phyloP scores from a whole-genome alignment of 768 basidiomycete genomes.

The Obba rivulosa region DNA sequence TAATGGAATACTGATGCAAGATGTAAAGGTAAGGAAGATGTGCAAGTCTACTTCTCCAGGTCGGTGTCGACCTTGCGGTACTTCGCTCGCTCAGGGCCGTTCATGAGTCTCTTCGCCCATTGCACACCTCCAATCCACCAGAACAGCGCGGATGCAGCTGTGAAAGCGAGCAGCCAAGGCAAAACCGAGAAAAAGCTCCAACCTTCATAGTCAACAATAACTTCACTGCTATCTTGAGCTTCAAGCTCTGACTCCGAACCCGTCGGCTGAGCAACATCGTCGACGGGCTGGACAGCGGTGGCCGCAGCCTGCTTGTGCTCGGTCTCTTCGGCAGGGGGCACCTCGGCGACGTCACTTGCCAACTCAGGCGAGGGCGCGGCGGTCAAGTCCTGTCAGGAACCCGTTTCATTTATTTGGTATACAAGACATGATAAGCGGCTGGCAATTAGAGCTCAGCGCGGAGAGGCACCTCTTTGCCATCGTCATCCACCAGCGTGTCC shows the following conservation, averaged over 20 bases:
- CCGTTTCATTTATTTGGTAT: conserved; percentile 22
- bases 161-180: conserved; percentile 34
- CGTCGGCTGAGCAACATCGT: conserved; percentile 13
- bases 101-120: conserved; percentile 37
- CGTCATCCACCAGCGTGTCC: conserved; percentile 48
- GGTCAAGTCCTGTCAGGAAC: conserved; percentile 13
- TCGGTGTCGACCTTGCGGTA: conserved; percentile 13
- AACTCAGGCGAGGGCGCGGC: too few relatives aligned
- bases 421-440: conserved; percentile 15
- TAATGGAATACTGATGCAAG: not conserved
- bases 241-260: not conserved
- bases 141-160: conserved; percentile 39
- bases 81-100: conserved; percentile 16
- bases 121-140: conserved; percentile 49
- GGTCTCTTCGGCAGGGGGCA: conserved; percentile 6
- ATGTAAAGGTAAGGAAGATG: not conserved
- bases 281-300: conserved; percentile 15
- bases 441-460: conserved; percentile 84
- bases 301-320: conserved; percentile 10
- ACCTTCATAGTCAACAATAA: conserved; percentile 6
- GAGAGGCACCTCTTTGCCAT: conserved; percentile 88
- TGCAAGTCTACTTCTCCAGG: conserved; percentile 8
- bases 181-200: conserved; percentile 20
- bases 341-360: not conserved
- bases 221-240: conserved; percentile 1